Base-by-base conservation (phyloP, 495 filamentous ascomycete species). In the Ascodesmis nigricans region DNA sequence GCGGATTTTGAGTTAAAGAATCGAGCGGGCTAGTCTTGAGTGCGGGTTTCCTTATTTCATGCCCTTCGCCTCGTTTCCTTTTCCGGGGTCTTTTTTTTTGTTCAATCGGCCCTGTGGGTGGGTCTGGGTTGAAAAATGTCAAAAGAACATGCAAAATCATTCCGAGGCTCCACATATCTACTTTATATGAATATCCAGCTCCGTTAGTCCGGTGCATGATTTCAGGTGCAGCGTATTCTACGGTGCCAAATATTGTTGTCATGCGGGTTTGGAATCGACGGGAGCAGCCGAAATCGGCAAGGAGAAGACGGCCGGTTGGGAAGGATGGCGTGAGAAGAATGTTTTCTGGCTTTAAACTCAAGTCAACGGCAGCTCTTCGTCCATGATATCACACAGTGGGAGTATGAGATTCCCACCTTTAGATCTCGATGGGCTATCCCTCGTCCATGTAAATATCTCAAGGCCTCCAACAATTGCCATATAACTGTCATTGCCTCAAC, bases 81-180 rank as follows among this genome's bases (percentile, higher is more conserved):
- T n/a, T n/a, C n/a, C n/a, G n/a, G n/a, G n/a, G n/a, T n/a, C n/a
- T n/a, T n/a, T 35, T 17, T 24, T 20, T 23, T 10, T 20, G 20
- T 2, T 17, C 10, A 7, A 35, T 5, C 6, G 24, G 3, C 29
- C 29, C 13, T 10, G 29, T 31, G n/a, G 9, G 16, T 25, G 6
- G 10, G 3, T 26, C 20, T 13, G n/a, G 6, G 11, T 13, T 5
- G 28, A 15, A 13, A 30, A 30, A n/a, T 2, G 60, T 58, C 11
- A 75, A 53, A 1, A 77, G 45, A 4, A 60, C 49, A 2, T 54
- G 56, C 1, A 66, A 56, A 1, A 75, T 52, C 31, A 57, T 56
- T 1, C 71, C 72, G 13, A 76, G 33, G 0, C 71, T 68, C 69
- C 69, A 76, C 38, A 76, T 56, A 38, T 77, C 72, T 11, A 73